Evolutionary conservation across 768 basidiomycete genomes (phyloP), one percentile per base, ranked within the genome.

Genomic region (Auricularia auricula-judae): DNA sequence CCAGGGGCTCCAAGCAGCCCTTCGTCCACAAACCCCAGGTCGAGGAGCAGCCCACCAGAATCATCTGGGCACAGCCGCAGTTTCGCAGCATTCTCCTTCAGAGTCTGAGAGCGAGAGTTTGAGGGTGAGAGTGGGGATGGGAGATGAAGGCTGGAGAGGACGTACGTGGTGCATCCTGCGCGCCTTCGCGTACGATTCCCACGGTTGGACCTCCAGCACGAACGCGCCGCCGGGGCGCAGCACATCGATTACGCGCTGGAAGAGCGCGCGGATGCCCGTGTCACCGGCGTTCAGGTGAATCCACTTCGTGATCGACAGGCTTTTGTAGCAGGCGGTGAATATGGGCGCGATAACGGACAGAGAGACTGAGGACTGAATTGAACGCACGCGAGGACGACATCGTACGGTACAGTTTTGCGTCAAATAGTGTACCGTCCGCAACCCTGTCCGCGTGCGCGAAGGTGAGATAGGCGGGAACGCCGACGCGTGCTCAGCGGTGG

Each of bases 291-390:
- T 86, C 10, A 96, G 77, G 73, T 96, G 93, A 36, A 95, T 91
- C 93, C 93, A 96, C 74, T 94, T 96, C 0, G 92, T 84, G 54
- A 95, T 75, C 0, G 93, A 95, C 68, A 96, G 86, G 1, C 91
- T 93, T 71, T 3, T 36, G 51, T 44, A 23, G 62, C 39, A 14
- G 2, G 8, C 7, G 39, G 39, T 42, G 43, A 58, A n/a, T 65
- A 16, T n/a, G 56, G 36, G 29, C 56, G 44, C 42, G 3, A 39
- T 47, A 23, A 54, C 36, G 36, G 11, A 0, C 29, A 42, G 51
- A 59, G 65, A 4, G 18, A 4, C 36, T 4, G 18, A 8, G 29
- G 21, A 29, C 29, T 29, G 29, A 0, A 29, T 29, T 0, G 2
- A 2, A 74, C 87, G 67, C 70, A 94, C 93, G 86, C 93, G 42